These are phyloP conservation scores for Microsporum ferrugineum DNA, from an alignment of 2,329 filamentous ascomycete species.

Conservation along the genomic window DNA sequence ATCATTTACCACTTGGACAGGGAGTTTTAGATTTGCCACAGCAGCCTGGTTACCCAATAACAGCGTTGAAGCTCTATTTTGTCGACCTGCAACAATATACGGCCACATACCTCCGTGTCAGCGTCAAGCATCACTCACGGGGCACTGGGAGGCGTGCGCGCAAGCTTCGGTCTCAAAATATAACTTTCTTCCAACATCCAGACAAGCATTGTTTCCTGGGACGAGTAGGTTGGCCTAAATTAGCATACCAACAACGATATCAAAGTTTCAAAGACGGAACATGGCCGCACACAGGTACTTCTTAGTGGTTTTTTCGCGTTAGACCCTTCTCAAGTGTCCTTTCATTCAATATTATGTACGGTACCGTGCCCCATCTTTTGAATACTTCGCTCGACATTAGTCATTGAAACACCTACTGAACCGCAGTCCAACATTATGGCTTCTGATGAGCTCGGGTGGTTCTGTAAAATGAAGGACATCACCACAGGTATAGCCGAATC, in stretches of 20 bases:
- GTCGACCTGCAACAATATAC: neutral
- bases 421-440: neutral
- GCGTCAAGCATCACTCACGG: neutral
- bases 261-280: neutral
- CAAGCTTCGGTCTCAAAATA: neutral
- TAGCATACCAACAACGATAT: neutral
- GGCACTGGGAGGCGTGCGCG: neutral
- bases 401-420: neutral
- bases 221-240: neutral
- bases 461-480: neutral
- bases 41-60: neutral
- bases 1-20: neutral
- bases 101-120: neutral
- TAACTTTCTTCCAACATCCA: neutral
- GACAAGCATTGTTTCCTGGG: neutral
- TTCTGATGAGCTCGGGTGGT: neutral
- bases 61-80: neutral
- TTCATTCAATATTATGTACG: neutral
- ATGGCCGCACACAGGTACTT: neutral
- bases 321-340: neutral
- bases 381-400: neutral
- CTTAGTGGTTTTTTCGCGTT: neutral
- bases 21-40: constrained; percentile 3
- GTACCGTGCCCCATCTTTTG: neutral
- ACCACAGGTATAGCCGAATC: neutral